phyloP scores from a whole-genome alignment of 345 rosid species.

The Gossypium ekmanianum region DNA sequence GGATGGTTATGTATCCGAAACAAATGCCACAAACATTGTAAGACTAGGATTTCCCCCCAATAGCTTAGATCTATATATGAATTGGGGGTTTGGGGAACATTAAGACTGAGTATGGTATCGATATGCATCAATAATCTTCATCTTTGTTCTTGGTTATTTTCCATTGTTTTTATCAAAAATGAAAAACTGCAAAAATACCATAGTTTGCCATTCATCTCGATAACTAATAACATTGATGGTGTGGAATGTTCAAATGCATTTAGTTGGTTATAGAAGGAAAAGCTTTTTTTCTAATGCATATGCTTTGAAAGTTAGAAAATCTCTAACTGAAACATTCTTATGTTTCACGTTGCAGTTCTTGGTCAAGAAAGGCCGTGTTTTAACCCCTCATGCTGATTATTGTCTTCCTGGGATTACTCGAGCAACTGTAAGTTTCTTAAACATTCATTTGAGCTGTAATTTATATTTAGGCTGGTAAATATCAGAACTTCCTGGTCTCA shows the following conservation, averaged over 20 bases:
- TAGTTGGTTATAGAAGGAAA: background rate
- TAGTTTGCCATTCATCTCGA: background rate
- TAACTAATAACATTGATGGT: background rate
- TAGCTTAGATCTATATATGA: background rate
- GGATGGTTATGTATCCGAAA: constrained; percentile 88
- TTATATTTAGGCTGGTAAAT: background rate
- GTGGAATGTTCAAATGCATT: background rate
- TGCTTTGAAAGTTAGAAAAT: constrained; percentile 2
- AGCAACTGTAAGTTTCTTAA: constrained; percentile 59
- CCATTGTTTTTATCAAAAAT: no score
- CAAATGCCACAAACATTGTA: constrained; percentile 44
- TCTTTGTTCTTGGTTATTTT: background rate
- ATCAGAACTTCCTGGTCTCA: background rate
- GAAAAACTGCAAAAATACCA: no score
- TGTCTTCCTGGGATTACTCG: constrained; percentile 92
- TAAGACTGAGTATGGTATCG: background rate
- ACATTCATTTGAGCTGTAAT: constrained; percentile 7
- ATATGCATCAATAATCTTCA: background rate
- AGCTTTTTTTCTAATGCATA: background rate
- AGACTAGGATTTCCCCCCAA: no score
- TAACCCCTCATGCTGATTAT: constrained; percentile 85
- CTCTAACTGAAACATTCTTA: background rate
- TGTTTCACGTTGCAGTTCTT: constrained; percentile 47
- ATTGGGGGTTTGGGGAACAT: background rate
- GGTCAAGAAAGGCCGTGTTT: constrained; percentile 79